A percentile compares a stretch with the other conserved stretches of the same genome.
phyloP scores from a whole-genome alignment of 129 eudicot genomes.

The Sambucus nigra region DNA sequence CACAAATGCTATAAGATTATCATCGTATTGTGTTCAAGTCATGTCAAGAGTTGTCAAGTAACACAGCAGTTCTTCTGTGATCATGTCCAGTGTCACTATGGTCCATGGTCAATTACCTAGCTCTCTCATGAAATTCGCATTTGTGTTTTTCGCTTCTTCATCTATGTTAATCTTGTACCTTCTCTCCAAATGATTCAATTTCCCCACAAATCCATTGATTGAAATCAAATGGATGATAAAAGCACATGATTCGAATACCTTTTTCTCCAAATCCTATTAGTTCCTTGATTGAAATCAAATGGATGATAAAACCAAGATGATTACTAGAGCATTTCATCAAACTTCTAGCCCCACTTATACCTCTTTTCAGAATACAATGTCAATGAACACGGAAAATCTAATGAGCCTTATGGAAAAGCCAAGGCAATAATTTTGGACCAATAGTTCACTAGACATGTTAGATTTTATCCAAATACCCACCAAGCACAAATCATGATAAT shows the following conservation, averaged over 20 bases:
- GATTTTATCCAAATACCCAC: no score
- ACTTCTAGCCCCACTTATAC: background rate
- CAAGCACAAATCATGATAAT: background rate
- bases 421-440: no score
- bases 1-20: no score
- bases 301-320: background rate
- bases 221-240: background rate
- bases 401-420: no score
- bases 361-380: no score
- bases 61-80: no score
- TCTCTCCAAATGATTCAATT: background rate
- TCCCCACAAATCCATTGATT: background rate
- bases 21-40: no score
- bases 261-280: background rate
- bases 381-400: no score
- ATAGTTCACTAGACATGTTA: no score
- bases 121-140: background rate
- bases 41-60: no score
- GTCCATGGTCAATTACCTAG: no score
- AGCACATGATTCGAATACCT: background rate
- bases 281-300: background rate
- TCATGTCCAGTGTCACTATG: no score
- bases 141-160: background rate
- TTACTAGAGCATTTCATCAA: background rate
- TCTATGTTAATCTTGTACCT: background rate